Evolutionary conservation across 2,329 filamentous ascomycete genomes (phyloP).

Genomic region (Penicillium glabrum): DNA sequence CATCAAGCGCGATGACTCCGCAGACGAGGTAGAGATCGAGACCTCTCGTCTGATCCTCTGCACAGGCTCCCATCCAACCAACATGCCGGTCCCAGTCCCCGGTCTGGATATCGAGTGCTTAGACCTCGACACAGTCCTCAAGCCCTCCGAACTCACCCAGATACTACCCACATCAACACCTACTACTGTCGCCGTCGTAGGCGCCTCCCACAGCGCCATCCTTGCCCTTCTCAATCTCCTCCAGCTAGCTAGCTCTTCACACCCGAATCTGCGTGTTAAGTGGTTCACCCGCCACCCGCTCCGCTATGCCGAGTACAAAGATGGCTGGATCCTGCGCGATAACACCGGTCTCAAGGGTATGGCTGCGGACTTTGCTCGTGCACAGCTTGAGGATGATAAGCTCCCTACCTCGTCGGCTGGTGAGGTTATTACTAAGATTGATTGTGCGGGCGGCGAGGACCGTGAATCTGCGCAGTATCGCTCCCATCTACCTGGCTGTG

Average conservation of each 20-base stretch:
- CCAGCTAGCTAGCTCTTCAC: constrained; percentile 52
- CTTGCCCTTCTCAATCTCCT: constrained; percentile 63
- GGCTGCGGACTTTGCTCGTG: constrained; percentile 59
- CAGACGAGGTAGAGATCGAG: constrained; percentile 32
- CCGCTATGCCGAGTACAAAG: constrained; percentile 61
- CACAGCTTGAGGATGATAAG: constrained; percentile 56
- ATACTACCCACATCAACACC: constrained; percentile 38
- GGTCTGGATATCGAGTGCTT: constrained; percentile 44
- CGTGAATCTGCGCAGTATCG: constrained; percentile 50
- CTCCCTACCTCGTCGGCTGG: constrained; percentile 49
- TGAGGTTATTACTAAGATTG: constrained; percentile 49
- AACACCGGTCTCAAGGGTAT: constrained; percentile 66
- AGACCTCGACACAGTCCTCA: constrained; percentile 57
- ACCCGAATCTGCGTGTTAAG: constrained; percentile 56
- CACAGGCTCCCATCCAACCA: constrained; percentile 57
- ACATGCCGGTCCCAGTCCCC: constrained; percentile 44
- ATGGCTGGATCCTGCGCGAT: constrained; percentile 64
- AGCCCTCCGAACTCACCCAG: constrained; percentile 50
- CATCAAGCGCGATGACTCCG: constrained; percentile 29
- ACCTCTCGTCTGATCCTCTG: constrained; percentile 55
- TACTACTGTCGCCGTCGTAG: constrained; percentile 56
- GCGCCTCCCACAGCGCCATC: constrained; percentile 64
- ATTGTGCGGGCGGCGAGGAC: constrained; percentile 38
- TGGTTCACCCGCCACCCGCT: constrained; percentile 64
- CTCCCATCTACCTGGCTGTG: constrained; percentile 48